A percentile compares a stretch with the other conserved stretches of the same genome.
Conservation (phyloP, 2,329 filamentous ascomycete genomes). For the Zopfia rhizophila region DNA sequence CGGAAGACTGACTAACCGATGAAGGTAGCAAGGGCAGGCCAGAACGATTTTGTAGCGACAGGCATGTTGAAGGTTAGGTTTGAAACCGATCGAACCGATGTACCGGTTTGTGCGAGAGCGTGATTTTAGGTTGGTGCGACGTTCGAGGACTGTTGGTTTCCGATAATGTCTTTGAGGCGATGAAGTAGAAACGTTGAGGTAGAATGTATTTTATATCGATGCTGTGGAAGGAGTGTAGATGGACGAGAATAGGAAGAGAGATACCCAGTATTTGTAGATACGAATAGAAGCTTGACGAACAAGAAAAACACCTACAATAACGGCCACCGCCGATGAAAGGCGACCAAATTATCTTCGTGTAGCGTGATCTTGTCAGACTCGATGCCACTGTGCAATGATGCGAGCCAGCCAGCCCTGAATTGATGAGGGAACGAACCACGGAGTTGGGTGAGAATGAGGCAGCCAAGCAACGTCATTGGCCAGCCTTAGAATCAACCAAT, state of each 20-base stretch:
- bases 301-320: too few relatives aligned
- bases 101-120: background rate
- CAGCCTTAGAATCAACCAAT: too few relatives aligned
- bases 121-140: slow-evolving; percentile 1
- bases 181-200: slow-evolving; percentile 4
- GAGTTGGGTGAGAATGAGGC: too few relatives aligned
- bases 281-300: too few relatives aligned
- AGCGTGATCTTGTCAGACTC: slow-evolving; percentile 13
- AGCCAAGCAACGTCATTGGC: too few relatives aligned
- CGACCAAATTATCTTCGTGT: slow-evolving; percentile 8
- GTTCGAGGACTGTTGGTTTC: too few relatives aligned
- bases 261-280: too few relatives aligned
- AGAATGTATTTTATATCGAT: slow-evolving; percentile 3
- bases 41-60: slow-evolving; percentile 41
- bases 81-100: slow-evolving; percentile 2
- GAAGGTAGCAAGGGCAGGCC: slow-evolving; percentile 44
- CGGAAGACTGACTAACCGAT: slow-evolving; percentile 32
- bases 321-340: slow-evolving; percentile 1
- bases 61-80: slow-evolving; percentile 38
- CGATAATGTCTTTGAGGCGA: slow-evolving; percentile 2
- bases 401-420: too few relatives aligned
- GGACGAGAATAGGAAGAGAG: too few relatives aligned
- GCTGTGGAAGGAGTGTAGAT: slow-evolving; percentile 7
- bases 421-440: too few relatives aligned
- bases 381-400: background rate